These are phyloP conservation scores for Phanerochaete carnosa DNA, from an alignment of 768 basidiomycete genomes.

Conservation along the genomic window DNA sequence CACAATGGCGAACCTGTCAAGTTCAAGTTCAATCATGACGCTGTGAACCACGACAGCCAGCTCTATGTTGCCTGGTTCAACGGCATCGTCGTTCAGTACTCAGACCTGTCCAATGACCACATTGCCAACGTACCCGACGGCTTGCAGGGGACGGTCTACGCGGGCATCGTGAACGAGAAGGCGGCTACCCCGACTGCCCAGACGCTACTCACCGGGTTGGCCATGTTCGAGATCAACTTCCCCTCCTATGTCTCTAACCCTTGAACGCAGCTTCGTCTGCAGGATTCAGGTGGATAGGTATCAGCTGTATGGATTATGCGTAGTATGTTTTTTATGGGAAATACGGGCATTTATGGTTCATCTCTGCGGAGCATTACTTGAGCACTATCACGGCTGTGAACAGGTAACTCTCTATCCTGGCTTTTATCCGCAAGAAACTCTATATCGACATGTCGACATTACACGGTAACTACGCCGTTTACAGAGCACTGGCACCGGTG, in stretches of 20 bases:
- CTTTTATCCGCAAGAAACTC: not conserved
- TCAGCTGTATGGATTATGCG: not conserved
- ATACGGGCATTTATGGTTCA: not conserved
- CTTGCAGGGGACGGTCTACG: slow-evolving; percentile 15
- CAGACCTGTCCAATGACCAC: slow-evolving; percentile 2
- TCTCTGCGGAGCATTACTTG: not conserved
- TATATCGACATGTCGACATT: not conserved
- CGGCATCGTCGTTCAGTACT: slow-evolving; percentile 7
- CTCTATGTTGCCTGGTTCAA: slow-evolving; percentile 14
- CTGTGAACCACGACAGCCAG: not conserved
- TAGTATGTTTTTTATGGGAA: too few species aligned
- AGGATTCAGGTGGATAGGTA: not conserved
- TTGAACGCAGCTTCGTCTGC: not conserved
- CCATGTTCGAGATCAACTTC: slow-evolving; percentile 17
- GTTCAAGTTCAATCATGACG: slow-evolving; percentile 23
- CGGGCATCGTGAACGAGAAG: slow-evolving; percentile 12
- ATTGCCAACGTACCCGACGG: slow-evolving; percentile 5
- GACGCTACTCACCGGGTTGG: slow-evolving; percentile 11
- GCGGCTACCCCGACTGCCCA: not conserved
- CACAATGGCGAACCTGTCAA: slow-evolving; percentile 27
- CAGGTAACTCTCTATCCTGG: too few species aligned
- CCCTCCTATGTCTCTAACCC: slow-evolving; percentile 8
- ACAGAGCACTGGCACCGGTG: slow-evolving; percentile 52
- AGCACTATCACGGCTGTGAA: too few species aligned
- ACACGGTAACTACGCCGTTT: not conserved